These are phyloP conservation scores for Fusarium luffae DNA, from an alignment of 2,329 filamentous ascomycete species.

Conservation along the genomic window DNA sequence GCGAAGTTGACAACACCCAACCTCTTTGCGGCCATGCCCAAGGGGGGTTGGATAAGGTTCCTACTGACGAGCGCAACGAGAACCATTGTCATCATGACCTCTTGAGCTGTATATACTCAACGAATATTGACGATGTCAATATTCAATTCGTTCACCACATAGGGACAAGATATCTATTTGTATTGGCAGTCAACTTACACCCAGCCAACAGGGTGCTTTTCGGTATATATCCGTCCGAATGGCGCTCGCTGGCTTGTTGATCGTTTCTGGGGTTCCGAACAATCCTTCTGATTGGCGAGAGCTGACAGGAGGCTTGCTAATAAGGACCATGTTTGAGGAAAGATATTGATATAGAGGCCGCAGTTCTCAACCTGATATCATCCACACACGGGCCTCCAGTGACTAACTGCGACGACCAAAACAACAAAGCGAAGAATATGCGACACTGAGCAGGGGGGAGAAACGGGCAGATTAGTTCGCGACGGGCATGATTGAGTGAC, in stretches of 20 bases:
- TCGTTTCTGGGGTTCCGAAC: constrained; percentile 26
- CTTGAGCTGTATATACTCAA: not conserved
- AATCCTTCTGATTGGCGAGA: constrained; percentile 37
- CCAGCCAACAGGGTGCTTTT: constrained; percentile 3
- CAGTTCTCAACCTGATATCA: constrained; percentile 5
- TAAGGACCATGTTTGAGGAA: constrained; percentile 22
- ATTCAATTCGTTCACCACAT: not conserved
- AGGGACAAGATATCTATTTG: not conserved
- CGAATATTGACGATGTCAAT: not conserved
- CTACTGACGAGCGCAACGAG: not conserved
- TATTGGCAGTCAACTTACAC: not conserved
- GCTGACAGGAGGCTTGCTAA: constrained; percentile 24
- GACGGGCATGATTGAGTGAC: constrained; percentile 32
- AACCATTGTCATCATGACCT: not conserved
- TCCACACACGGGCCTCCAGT: constrained; percentile 9
- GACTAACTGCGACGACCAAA: constrained; percentile 9
- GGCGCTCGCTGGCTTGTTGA: constrained; percentile 1
- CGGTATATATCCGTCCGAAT: not conserved
- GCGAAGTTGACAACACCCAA: constrained; percentile 1
- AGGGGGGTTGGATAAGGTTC: constrained; percentile 11
- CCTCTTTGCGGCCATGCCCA: not conserved
- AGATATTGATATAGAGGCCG: not conserved
- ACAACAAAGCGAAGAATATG: not conserved
- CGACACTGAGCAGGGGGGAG: constrained; percentile 12
- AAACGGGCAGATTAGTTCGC: constrained; percentile 30